Evolutionary conservation across 805 yeast species (phyloP).

Genomic region (Crinitomyces ghanaensis): DNA sequence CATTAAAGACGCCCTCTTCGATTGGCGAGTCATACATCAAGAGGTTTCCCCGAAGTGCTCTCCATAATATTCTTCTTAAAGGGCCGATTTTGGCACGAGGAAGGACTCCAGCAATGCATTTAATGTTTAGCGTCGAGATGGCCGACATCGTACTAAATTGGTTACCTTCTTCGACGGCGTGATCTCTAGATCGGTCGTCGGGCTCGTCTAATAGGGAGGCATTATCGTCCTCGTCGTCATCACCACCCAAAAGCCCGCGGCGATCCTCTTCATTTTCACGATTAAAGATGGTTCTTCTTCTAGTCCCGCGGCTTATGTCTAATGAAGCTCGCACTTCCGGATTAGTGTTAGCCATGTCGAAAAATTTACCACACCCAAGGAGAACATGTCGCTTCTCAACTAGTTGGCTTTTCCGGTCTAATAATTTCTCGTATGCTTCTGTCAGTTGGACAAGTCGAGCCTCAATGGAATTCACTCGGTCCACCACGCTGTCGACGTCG

Average conservation of each 20-base stretch:
- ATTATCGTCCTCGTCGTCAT: constrained; percentile 15
- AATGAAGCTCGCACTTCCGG: constrained; percentile 19
- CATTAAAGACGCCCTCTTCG: constrained; percentile 52
- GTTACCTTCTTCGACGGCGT: constrained; percentile 6
- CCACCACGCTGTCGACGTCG: constrained; percentile 59
- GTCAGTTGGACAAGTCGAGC: constrained; percentile 58
- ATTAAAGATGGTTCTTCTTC: neutral
- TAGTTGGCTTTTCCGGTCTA: constrained; percentile 47
- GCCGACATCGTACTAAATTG: constrained; percentile 3
- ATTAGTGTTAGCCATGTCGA: constrained; percentile 28
- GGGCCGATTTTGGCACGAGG: constrained; percentile 55
- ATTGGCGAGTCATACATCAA: constrained; percentile 66
- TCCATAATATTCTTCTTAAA: constrained; percentile 79
- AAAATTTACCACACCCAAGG: constrained; percentile 36
- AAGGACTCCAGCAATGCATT: constrained; percentile 71
- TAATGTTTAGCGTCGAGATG: constrained; percentile 24
- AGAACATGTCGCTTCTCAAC: constrained; percentile 60
- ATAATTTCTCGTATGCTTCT: constrained; percentile 53
- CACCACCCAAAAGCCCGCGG: constrained; percentile 8
- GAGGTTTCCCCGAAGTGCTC: constrained; percentile 86
- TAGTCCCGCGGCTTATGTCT: constrained; percentile 10
- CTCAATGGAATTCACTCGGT: constrained; percentile 54
- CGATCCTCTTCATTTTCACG: constrained; percentile 1
- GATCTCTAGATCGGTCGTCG: constrained; percentile 10
- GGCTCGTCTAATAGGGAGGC: constrained; percentile 10